Conservation (phyloP, 352 stramenopile species). For the Phytophthora citricola region DNA sequence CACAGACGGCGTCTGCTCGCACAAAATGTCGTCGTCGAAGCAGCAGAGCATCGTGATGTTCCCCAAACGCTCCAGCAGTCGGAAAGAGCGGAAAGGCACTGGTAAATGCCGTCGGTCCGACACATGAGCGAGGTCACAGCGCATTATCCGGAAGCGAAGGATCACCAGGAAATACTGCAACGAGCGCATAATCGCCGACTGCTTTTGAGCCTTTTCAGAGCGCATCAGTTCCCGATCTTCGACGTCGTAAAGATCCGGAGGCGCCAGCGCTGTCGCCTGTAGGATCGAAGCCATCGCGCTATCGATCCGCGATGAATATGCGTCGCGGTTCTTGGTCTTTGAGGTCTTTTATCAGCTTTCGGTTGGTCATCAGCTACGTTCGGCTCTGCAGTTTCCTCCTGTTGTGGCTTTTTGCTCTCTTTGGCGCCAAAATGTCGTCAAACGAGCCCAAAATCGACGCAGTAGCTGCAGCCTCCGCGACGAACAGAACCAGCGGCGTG, state of each 20-base stretch:
- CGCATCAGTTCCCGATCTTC: slow-evolving; percentile 86
- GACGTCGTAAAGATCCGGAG: slow-evolving; percentile 80
- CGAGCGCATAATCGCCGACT: slow-evolving; percentile 70
- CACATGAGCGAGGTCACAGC: slow-evolving; percentile 59
- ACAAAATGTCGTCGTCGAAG: slow-evolving; percentile 89
- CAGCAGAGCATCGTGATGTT: slow-evolving; percentile 90
- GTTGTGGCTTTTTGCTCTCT: slow-evolving; percentile 10
- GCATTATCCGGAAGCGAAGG: slow-evolving; percentile 69
- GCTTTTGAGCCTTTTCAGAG: slow-evolving; percentile 67
- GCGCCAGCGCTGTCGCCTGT: slow-evolving; percentile 32
- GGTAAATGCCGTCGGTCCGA: slow-evolving; percentile 47
- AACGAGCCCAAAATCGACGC: slow-evolving; percentile 82
- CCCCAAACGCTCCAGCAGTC: slow-evolving; percentile 78
- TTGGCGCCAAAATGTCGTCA: slow-evolving; percentile 61
- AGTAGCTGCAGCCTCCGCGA: slow-evolving; percentile 75
- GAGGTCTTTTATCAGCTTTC: not conserved
- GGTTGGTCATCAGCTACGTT: not conserved
- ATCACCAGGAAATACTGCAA: slow-evolving; percentile 80
- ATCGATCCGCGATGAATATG: slow-evolving; percentile 32
- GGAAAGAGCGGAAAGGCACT: slow-evolving; percentile 79
- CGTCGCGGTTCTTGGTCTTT: slow-evolving; percentile 11
- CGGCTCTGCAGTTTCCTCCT: slow-evolving; percentile 10
- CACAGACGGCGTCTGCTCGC: slow-evolving; percentile 75
- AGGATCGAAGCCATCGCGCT: slow-evolving; percentile 37
- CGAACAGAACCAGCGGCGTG: slow-evolving; percentile 79